Evolutionary conservation across 2,329 filamentous ascomycete species (phyloP).

Genomic region (Ophiostoma sp.): DNA sequence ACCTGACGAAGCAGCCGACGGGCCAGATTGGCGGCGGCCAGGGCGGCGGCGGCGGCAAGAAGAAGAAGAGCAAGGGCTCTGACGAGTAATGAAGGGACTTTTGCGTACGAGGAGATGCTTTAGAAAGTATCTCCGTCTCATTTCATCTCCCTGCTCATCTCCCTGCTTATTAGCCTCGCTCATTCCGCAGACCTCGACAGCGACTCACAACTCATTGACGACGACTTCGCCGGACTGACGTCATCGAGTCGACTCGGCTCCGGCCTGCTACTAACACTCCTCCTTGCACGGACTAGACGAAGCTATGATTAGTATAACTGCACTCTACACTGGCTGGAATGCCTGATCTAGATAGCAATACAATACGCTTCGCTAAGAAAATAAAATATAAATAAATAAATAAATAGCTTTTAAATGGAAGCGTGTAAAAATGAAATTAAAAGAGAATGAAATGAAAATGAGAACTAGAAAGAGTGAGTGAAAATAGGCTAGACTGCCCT

Average conservation of each 20-base stretch:
- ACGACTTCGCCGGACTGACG: background rate
- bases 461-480: no score
- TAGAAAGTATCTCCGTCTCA: background rate
- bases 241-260: background rate
- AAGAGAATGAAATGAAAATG: background rate
- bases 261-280: background rate
- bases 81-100: conserved; percentile 37
- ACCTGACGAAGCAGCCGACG: conserved; percentile 64
- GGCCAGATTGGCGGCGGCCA: conserved; percentile 22
- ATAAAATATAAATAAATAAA: no score
- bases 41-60: conserved; percentile 43
- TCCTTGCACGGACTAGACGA: background rate
- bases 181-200: no score
- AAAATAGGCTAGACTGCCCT: background rate
- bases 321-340: background rate
- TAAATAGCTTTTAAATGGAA: background rate
- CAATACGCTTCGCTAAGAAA: background rate
- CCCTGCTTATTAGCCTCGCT: background rate
- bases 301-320: background rate
- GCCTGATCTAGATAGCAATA: background rate
- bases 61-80: conserved; percentile 50
- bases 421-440: background rate
- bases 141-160: background rate
- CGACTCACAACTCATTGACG: background rate
- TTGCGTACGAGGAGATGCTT: background rate